Conservation (phyloP, 805 yeast species). For the Starmerella davenportii region DNA sequence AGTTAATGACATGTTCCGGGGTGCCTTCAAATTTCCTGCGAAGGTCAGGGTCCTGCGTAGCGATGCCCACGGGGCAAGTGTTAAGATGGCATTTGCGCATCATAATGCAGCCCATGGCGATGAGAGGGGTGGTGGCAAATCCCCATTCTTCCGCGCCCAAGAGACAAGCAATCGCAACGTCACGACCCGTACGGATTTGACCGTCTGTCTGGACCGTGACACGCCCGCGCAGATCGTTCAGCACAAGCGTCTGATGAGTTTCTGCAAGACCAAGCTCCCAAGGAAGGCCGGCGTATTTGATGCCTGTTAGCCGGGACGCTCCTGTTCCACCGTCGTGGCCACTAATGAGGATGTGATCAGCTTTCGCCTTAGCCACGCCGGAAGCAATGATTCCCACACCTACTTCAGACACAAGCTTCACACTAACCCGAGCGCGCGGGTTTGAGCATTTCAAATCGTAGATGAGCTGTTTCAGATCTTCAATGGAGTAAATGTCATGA, state of each 20-base stretch:
- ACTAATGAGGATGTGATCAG: slow-evolving; percentile 85
- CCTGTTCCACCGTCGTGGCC: slow-evolving; percentile 99
- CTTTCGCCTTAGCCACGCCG: slow-evolving; percentile 98
- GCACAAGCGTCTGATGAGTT: slow-evolving; percentile 89
- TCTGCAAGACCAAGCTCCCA: slow-evolving; percentile 98
- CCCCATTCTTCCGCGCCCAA: slow-evolving; percentile 99
- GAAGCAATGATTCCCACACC: slow-evolving; percentile 99
- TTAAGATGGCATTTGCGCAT: slow-evolving; percentile 87
- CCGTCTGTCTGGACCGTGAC: slow-evolving; percentile 97
- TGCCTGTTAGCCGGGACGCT: slow-evolving; percentile 95
- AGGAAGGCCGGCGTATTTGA: slow-evolving; percentile 92
- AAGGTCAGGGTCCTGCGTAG: slow-evolving; percentile 90
- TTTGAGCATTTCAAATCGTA: slow-evolving; percentile 93
- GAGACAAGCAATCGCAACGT: slow-evolving; percentile 86
- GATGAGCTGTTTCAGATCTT: slow-evolving; percentile 88
- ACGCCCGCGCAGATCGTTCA: slow-evolving; percentile 89
- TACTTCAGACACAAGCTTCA: slow-evolving; percentile 89
- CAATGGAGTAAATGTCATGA: slow-evolving; percentile 95
- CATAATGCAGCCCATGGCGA: slow-evolving; percentile 95
- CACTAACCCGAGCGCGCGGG: slow-evolving; percentile 93
- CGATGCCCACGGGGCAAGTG: slow-evolving; percentile 96
- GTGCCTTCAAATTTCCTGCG: slow-evolving; percentile 88
- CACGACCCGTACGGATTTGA: slow-evolving; percentile 91
- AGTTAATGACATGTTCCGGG: slow-evolving; percentile 95
- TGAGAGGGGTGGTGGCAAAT: slow-evolving; percentile 89